phyloP scores from a whole-genome alignment of 805 yeast species.

The Candida michaelii region DNA sequence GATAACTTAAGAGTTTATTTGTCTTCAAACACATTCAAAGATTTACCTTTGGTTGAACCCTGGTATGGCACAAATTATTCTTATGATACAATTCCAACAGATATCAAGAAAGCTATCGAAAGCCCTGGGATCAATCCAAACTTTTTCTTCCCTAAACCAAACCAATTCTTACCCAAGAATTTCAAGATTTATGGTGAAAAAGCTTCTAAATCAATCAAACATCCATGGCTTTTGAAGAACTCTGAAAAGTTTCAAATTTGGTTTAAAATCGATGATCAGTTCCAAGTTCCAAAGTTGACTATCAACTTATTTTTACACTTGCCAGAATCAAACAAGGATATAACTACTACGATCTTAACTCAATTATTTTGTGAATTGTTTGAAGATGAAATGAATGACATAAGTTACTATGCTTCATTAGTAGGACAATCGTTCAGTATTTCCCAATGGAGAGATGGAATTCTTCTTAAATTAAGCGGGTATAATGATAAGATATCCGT shows the following conservation, averaged over 20 bases:
- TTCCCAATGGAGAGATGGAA: slow-evolving; percentile 64
- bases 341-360: slow-evolving; percentile 56
- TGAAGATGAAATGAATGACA: slow-evolving; percentile 72
- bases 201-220: slow-evolving; percentile 39
- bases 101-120: slow-evolving; percentile 33
- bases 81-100: slow-evolving; percentile 42
- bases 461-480: slow-evolving; percentile 68
- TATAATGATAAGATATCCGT: slow-evolving; percentile 77
- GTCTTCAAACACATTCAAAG: slow-evolving; percentile 50
- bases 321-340: slow-evolving; percentile 62
- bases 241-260: slow-evolving; percentile 61
- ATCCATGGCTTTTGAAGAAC: slow-evolving; percentile 62
- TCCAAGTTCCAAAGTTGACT: slow-evolving; percentile 84
- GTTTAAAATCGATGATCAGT: slow-evolving; percentile 88
- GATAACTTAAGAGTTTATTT: slow-evolving; percentile 62
- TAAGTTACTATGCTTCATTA: slow-evolving; percentile 78
- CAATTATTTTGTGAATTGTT: slow-evolving; percentile 67
- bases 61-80: slow-evolving; percentile 92
- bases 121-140: slow-evolving; percentile 24
- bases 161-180: slow-evolving; percentile 79
- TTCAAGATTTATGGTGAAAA: slow-evolving; percentile 56
- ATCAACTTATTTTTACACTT: slow-evolving; percentile 63
- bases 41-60: slow-evolving; percentile 51
- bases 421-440: slow-evolving; percentile 71
- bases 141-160: slow-evolving; percentile 66